Base-by-base conservation (phyloP, 495 filamentous ascomycete genomes). In the Penicillium diatomitis region DNA sequence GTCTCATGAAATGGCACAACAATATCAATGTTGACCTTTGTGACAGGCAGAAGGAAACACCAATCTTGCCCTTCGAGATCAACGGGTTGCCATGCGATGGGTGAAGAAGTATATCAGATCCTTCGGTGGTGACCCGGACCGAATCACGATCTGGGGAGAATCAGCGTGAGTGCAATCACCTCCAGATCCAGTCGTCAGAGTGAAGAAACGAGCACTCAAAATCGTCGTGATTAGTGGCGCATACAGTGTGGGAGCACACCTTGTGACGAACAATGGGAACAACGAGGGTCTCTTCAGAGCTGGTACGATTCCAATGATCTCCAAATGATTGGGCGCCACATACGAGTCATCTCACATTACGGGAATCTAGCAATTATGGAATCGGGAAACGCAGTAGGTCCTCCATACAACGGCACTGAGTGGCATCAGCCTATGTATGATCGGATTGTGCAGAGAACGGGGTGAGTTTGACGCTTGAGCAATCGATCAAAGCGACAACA, bases 121-220 rank as follows among this genome's bases (percentile, higher is more conserved):
- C 0, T 80, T 80, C 50, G 77, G 77, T 5, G 77, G 77, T 9
- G 71, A 79, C 51, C 68, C 74, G 0, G 78, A 78, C 47, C 63
- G 76, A 41, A 81, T 87, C 29, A 85, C 82, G 32, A 82, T 86
- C 42, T 86, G 82, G 78, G 84, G 84, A 41, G 82, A 87, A 55
- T 85, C 80, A 27, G 84, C 84, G 66, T 69, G 41, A 53, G 65
- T 57, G 32, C 32, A 44, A 30, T 30, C 2, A 31, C 31, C 8
- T 20, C 20, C 20, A 20, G 20, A 20, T 20, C 20, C 20, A 20
- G 20, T 20, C 20, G 20, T 20, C 20, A 20, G 20, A 20, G 20
- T 20, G 20, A 20, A 20, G 20, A 20, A 20, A 20, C 1, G 20
- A 20, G 20, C 20, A 20, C 20, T 20, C 20, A 20, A 20, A 35